phyloP scores from a whole-genome alignment of 2,329 filamentous ascomycete genomes.

The Penicillium hordei region DNA sequence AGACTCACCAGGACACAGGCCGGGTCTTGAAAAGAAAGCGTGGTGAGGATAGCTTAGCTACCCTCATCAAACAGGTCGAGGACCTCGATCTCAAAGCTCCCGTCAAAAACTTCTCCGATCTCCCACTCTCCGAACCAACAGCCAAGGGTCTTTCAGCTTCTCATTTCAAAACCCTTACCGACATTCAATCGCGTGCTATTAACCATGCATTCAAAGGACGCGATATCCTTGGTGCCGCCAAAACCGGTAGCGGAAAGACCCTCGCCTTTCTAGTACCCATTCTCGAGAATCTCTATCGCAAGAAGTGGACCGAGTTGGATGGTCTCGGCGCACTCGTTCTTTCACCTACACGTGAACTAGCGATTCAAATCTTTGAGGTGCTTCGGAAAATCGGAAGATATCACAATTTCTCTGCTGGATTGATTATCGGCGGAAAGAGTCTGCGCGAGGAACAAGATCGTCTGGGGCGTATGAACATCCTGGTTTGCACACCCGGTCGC shows the following conservation, averaged over 20 bases:
- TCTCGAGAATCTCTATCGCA: slow-evolving; percentile 85
- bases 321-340: slow-evolving; percentile 90
- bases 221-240: slow-evolving; percentile 91
- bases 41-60: slow-evolving; percentile 45
- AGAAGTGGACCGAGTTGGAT: slow-evolving; percentile 86
- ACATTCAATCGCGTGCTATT: slow-evolving; percentile 88
- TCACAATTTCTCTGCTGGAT: slow-evolving; percentile 85
- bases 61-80: slow-evolving; percentile 45
- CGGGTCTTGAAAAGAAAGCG: slow-evolving; percentile 49
- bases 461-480: slow-evolving; percentile 88
- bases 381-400: slow-evolving; percentile 84
- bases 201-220: slow-evolving; percentile 79
- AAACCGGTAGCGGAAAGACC: slow-evolving; percentile 94
- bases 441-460: slow-evolving; percentile 83
- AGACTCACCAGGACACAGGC: slow-evolving; percentile 26
- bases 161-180: slow-evolving; percentile 86
- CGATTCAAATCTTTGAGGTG: slow-evolving; percentile 95
- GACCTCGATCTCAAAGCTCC: slow-evolving; percentile 49
- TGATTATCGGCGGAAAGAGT: slow-evolving; percentile 92
- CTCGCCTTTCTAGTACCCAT: slow-evolving; percentile 89
- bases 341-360: slow-evolving; percentile 89
- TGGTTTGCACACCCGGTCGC: slow-evolving; percentile 90
- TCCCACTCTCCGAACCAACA: slow-evolving; percentile 83
- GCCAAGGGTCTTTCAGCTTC: slow-evolving; percentile 75
- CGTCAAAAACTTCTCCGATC: slow-evolving; percentile 71